Evolutionary conservation across 306 rosid genomes (phyloP).

Genomic region (Dryas octopetala): DNA sequence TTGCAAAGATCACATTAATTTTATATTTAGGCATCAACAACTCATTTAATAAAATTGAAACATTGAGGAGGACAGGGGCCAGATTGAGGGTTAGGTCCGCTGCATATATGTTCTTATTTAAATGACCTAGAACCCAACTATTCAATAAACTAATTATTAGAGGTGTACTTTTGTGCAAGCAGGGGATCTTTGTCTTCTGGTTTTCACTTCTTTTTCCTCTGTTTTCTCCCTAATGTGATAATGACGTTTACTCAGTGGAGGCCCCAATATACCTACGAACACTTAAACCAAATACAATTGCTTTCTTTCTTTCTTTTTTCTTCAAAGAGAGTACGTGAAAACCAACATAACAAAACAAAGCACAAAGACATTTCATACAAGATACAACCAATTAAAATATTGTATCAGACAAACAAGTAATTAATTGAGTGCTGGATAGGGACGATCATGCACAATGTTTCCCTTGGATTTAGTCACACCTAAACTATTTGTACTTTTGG

Average conservation of each 20-base stretch:
- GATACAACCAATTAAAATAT: neutral
- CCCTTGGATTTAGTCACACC: too few species aligned
- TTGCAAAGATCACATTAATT: too few species aligned
- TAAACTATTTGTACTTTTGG: too few species aligned
- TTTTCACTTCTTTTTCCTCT: slow-evolving; percentile 2
- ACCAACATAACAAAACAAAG: too few species aligned
- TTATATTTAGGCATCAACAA: too few species aligned
- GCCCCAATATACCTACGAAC: slow-evolving; percentile 34
- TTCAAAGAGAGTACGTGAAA: too few species aligned
- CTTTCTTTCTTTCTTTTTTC: too few species aligned
- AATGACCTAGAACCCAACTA: slow-evolving; percentile 24
- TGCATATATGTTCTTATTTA: neutral
- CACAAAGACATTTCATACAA: too few species aligned
- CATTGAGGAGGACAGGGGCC: neutral
- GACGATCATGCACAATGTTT: too few species aligned
- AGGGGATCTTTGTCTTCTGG: slow-evolving; percentile 47
- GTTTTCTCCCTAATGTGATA: slow-evolving; percentile 16
- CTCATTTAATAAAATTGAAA: neutral
- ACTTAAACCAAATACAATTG: slow-evolving; percentile 19
- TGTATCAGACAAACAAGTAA: too few species aligned
- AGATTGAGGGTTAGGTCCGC: slow-evolving; percentile 19
- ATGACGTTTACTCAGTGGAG: slow-evolving; percentile 31
- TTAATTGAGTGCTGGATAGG: too few species aligned
- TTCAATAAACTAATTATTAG: slow-evolving; percentile 8
- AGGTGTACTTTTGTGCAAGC: slow-evolving; percentile 35